Conservation (phyloP, 441 rosid species). For the Erysimum cheiri region DNA sequence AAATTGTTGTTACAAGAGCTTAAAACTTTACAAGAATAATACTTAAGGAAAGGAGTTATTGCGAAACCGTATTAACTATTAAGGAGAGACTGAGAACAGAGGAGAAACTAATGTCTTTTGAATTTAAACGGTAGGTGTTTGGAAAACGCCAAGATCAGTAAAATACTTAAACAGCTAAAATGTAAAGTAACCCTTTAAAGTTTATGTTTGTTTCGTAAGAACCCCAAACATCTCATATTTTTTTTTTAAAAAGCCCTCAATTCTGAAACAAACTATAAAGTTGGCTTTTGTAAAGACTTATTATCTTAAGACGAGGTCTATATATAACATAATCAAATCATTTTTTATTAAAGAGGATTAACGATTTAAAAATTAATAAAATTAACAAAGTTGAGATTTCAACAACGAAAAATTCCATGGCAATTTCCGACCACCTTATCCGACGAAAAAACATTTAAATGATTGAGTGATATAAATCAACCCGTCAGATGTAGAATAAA, state of each 20-base stretch:
- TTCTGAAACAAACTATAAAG: neutral
- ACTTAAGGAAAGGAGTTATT: neutral
- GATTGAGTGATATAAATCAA: too few species aligned
- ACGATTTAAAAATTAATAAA: too few species aligned
- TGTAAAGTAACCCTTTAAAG: neutral
- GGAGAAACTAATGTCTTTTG: constrained; percentile 1
- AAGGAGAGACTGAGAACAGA: neutral
- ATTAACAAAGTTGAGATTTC: too few species aligned
- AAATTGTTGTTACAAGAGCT: neutral
- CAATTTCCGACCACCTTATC: too few species aligned
- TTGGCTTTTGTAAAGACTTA: neutral
- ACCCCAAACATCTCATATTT: neutral
- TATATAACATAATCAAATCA: too few species aligned
- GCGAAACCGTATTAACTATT: neutral
- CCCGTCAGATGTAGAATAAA: too few species aligned
- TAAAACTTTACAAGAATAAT: neutral
- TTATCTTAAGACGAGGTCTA: too few species aligned
- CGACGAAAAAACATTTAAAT: too few species aligned
- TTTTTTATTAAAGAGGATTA: too few species aligned
- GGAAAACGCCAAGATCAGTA: neutral
- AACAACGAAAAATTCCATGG: too few species aligned
- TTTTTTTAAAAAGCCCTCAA: neutral
- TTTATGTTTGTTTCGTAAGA: neutral
- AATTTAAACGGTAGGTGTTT: constrained; percentile 16
- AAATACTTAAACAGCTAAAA: neutral